Evolutionary conservation across 169 alveolate genomes (phyloP).

Genomic region (Plasmodium reichenowi): DNA sequence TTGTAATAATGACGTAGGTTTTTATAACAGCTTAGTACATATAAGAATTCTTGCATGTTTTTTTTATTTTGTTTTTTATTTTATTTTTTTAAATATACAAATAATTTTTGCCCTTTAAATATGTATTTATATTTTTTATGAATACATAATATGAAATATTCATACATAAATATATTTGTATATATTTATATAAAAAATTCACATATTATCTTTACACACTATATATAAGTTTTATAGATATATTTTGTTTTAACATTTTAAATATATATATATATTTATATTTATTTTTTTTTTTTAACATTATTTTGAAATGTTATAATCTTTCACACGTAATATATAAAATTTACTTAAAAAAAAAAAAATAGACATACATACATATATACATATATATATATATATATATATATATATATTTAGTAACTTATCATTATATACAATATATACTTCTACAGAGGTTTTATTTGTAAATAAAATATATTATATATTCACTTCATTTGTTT

Average conservation of each 20-base stretch:
- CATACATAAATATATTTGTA: neutral
- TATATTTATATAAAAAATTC: too few species aligned
- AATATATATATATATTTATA: neutral
- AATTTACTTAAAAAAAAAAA: slow-evolving; percentile 30
- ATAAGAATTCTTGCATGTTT: slow-evolving; percentile 23
- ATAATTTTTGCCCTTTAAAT: neutral
- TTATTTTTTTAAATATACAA: slow-evolving; percentile 3
- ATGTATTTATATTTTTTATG: slow-evolving; percentile 28
- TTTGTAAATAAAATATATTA: neutral
- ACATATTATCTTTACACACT: slow-evolving; percentile 10
- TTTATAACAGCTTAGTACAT: slow-evolving; percentile 15
- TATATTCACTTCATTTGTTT: neutral
- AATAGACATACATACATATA: neutral
- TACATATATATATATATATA: neutral
- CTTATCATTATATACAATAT: neutral
- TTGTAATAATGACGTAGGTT: slow-evolving; percentile 3
- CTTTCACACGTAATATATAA: slow-evolving; percentile 54
- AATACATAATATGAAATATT: slow-evolving; percentile 12
- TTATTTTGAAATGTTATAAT: slow-evolving; percentile 31
- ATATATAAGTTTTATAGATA: neutral
- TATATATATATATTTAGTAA: slow-evolving; percentile 8
- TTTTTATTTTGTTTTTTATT: slow-evolving; percentile 19
- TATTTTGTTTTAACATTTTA: too few species aligned
- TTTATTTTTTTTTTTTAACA: slow-evolving; percentile 8
- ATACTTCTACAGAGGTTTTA: neutral